Evolutionary conservation across 495 filamentous ascomycete species (phyloP).

Genomic region (Oleoguttula mirabilis): DNA sequence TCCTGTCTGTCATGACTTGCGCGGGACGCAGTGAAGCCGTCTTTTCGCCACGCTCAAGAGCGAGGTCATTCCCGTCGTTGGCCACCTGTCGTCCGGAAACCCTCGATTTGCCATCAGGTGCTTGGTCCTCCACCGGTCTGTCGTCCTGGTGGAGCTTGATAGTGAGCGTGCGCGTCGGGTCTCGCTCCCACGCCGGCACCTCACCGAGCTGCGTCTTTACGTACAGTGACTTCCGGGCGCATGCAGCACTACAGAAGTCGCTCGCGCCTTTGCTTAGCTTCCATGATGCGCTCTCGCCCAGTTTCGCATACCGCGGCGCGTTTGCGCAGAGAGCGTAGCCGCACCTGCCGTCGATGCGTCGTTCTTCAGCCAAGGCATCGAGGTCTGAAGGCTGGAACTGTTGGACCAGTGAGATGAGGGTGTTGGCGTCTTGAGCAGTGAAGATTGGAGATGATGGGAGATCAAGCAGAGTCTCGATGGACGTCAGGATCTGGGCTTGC

Average conservation of each 20-base stretch:
- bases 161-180: constrained; percentile 28
- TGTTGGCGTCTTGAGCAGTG: constrained; percentile 46
- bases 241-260: constrained; percentile 53
- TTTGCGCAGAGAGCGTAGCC: constrained; percentile 69
- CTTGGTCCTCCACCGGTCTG: constrained; percentile 10
- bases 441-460: constrained; percentile 40
- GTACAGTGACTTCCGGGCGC: constrained; percentile 66
- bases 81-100: too few relatives aligned
- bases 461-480: constrained; percentile 55
- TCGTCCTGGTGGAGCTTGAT: constrained; percentile 25
- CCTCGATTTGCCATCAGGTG: constrained; percentile 11
- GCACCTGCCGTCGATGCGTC: constrained; percentile 66
- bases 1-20: constrained; percentile 28
- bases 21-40: constrained; percentile 19
- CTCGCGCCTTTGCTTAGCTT: constrained; percentile 6
- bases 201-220: constrained; percentile 75
- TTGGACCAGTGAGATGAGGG: constrained; percentile 46
- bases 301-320: constrained; percentile 48
- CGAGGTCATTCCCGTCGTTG: constrained; percentile 27
- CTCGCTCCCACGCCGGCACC: constrained; percentile 64
- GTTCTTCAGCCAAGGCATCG: constrained; percentile 72
- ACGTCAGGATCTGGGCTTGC: constrained; percentile 56
- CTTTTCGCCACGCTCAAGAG: constrained; percentile 43
- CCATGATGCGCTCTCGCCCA: constrained; percentile 69
- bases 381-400: constrained; percentile 80